Evolutionary conservation across 1,139 yeast genomes (phyloP).

Genomic region (Candida dubliniensis): DNA sequence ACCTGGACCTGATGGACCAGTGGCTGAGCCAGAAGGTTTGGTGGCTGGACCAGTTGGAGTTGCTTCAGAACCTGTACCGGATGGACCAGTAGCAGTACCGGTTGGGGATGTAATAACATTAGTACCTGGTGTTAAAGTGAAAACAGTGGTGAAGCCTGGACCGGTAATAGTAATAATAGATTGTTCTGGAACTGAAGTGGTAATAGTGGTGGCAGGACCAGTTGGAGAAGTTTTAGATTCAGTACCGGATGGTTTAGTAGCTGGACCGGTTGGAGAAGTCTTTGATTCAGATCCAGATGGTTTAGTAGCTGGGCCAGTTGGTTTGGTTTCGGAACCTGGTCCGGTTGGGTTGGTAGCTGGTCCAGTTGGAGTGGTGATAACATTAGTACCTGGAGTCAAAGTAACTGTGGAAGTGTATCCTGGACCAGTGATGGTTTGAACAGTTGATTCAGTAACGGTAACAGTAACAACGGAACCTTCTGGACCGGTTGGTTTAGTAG

Average conservation of each 20-base stretch:
- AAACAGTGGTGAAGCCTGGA: too few species aligned
- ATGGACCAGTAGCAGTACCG: not conserved
- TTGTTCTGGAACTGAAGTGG: too few species aligned
- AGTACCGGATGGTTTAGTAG: too few species aligned
- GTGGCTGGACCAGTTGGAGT: not conserved
- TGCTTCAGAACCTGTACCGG: too few species aligned
- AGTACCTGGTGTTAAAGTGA: not conserved
- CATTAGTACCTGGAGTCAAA: not conserved
- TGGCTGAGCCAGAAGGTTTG: not conserved
- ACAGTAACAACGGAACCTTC: not conserved
- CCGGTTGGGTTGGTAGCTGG: not conserved
- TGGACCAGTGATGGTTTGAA: conserved; percentile 1
- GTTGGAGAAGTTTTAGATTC: too few species aligned
- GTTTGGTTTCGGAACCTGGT: not conserved
- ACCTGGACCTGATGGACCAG: too few species aligned
- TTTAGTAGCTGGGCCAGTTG: not conserved
- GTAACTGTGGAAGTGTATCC: conserved; percentile 3
- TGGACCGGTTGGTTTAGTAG: not conserved
- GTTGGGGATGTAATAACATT: not conserved
- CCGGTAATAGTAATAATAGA: too few species aligned
- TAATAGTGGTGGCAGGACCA: too few species aligned
- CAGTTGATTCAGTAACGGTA: not conserved
- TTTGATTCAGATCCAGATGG: not conserved
- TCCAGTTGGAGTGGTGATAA: not conserved
- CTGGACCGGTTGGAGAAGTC: not conserved